Percentiles rank a stretch among this genome's conserved stretches.
Conservation (phyloP, 73 alveolate genomes). For the Halteria grandinella region DNA sequence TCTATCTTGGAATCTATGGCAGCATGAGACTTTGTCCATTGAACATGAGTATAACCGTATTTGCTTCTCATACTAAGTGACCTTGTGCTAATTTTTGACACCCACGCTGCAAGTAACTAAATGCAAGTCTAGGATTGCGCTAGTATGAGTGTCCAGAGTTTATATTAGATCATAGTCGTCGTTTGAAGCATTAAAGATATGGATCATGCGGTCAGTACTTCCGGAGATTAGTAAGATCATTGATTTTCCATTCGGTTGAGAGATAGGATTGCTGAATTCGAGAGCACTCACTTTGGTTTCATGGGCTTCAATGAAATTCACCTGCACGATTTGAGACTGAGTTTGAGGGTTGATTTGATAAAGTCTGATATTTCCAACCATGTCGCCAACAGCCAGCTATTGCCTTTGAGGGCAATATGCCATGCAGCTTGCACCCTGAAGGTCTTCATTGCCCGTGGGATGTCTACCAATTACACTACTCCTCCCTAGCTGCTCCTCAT, state of each 20-base stretch:
- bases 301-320: conserved; percentile 43
- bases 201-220: conserved; percentile 47
- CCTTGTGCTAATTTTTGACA: conserved; percentile 20
- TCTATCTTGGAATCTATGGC: conserved; percentile 35
- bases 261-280: conserved; percentile 30
- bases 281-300: conserved; percentile 42
- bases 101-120: conserved; percentile 8
- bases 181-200: conserved; percentile 20
- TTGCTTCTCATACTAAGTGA: conserved; percentile 27
- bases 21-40: conserved; percentile 11
- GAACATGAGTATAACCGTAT: conserved; percentile 40
- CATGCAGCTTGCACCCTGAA: conserved; percentile 24
- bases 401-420: conserved; percentile 32
- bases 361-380: conserved; percentile 40
- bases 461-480: background rate
- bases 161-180: conserved; percentile 41
- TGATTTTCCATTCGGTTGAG: background rate
- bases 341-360: conserved; percentile 31
- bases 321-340: conserved; percentile 1
- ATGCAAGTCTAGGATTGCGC: conserved; percentile 27
- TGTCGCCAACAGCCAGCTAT: conserved; percentile 45
- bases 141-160: conserved; percentile 31
- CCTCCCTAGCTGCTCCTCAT: background rate
- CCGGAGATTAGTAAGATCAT: conserved; percentile 28
- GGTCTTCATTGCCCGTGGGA: background rate